Conservation (phyloP, 2,329 filamentous ascomycete species). For the Aspergillus sp. region DNA sequence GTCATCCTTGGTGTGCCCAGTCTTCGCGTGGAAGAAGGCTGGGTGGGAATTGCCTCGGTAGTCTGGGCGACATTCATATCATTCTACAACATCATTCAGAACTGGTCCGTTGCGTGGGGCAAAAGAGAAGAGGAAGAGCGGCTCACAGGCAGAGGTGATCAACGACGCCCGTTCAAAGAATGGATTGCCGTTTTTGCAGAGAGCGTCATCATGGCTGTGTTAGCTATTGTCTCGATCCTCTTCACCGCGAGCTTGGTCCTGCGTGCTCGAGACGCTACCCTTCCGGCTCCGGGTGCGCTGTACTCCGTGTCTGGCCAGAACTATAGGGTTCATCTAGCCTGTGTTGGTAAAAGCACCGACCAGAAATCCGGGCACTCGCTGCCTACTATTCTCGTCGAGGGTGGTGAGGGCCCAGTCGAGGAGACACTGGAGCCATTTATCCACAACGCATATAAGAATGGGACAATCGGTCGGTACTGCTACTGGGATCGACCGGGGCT, state of each 20-base stretch:
- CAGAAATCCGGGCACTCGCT: constrained; percentile 41
- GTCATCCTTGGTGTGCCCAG: constrained; percentile 71
- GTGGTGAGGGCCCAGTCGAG: constrained; percentile 74
- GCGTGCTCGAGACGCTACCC: constrained; percentile 70
- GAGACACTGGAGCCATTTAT: constrained; percentile 76
- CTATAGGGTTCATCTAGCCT: constrained; percentile 83
- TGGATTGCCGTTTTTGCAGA: constrained; percentile 78
- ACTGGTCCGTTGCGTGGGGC: constrained; percentile 82
- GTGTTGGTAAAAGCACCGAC: constrained; percentile 65
- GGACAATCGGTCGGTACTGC: constrained; percentile 83
- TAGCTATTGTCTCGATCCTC: constrained; percentile 65
- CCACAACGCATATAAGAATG: constrained; percentile 68
- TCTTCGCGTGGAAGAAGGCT: constrained; percentile 78
- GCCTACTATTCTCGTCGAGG: constrained; percentile 84
- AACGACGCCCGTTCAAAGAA: constrained; percentile 72
- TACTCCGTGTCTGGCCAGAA: constrained; percentile 79
- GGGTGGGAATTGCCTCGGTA: constrained; percentile 82
- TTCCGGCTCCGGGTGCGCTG: constrained; percentile 67
- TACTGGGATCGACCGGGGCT: constrained; percentile 91
- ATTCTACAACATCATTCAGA: constrained; percentile 72
- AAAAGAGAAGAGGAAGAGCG: constrained; percentile 91
- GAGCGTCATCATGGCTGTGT: constrained; percentile 64
- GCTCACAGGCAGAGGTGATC: constrained; percentile 83
- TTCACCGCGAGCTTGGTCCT: constrained; percentile 76
- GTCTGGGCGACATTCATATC: constrained; percentile 77